Base-by-base conservation (phyloP, 371 early-diverging fungal species). In the Mortierella sp. region DNA sequence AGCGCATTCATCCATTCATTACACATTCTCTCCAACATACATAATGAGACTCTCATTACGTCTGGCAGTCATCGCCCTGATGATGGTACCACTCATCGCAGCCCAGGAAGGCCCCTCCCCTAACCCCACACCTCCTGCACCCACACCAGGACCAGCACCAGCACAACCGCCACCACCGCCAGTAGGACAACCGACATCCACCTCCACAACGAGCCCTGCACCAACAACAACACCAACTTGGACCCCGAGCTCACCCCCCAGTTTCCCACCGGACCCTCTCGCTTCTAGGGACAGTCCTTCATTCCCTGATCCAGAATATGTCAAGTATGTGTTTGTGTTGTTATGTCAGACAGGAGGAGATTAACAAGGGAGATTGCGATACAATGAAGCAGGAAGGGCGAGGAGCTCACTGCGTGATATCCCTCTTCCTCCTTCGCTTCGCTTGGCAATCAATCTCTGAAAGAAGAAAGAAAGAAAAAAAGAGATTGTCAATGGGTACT, bases 281-380 rank as follows among this genome's bases (percentile, higher is more conserved):
- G 74, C 75, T 4, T 60, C 60, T 19, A 26, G 50, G 28, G 48
- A 68, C 5, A 86, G 82, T 57, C 87, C 87, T 6, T 75, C 78
- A 13, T 86, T 82, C 34, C 87, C 87, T 16, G 82, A 86, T 74
- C 50, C 82, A 42, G 87, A 86, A 86, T 86, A 86, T 60, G 83
- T 86, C 76, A 86, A 79, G 87, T 86, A 86, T 16, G 77, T 58
- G 6, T 47, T 11, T 14, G 31, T 14, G 2, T 50, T 50, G 2
- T 50, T 50, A 16, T 50, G 14, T 16, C 3, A 14, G 2, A 16
- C 0, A 16, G 50, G 50, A 50, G 50, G 50, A 14, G 10, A 16
- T 50, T 50, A 47, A 11, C 3, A 50, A 50, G 16, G 14, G 14
- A 50, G 14, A 50, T 50, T 38, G 42, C 5, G 42, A 38, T 38